Base-by-base conservation (phyloP, 768 basidiomycete genomes). In the Gymnopilus junonius region DNA sequence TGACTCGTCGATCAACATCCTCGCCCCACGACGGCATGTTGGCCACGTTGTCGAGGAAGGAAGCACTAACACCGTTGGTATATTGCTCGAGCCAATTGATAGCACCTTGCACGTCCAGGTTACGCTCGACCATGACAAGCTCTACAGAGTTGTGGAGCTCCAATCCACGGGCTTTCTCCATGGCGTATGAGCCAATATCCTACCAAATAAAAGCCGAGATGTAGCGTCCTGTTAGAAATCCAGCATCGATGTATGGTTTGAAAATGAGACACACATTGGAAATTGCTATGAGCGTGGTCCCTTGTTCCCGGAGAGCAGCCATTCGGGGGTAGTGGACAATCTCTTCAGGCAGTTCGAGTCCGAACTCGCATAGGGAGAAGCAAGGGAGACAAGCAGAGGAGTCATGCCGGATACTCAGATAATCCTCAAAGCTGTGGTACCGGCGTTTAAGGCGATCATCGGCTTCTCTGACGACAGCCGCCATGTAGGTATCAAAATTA, bases 61-160 rank as follows among this genome's bases (percentile, higher is more conserved):
- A 63, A 14, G 74, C 70, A 62, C 74, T 79, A 45, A 83, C 73
- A 20, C 67, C 63, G n/a, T 75, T 74, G 61, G 80, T 80, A 35
- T 75, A 73, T 2, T 63, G 68, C 14, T 74, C 75, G 37, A 84
- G 75, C 72, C 74, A 77, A 58, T 80, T 69, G 50, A 82, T 72
- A 12, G 84, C 79, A 0, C 69, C 75, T 62, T 82, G 77, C 17
- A 70, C 0, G 79, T 67, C 63, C 74, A 73, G 58, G 76, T 65
- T 25, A 65, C 64, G 42, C 70, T 83, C 76, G 34, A 80, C 75
- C 82, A 84, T 86, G 31, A 85, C 77, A 17, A 84, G 78, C 3
- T 80, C 81, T 37, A 87, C 76, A 15, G 85, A 74, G 60, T 82
- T 82, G 65, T 82, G 80, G 3, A 67, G 65, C 43, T 79, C 78